Base-by-base conservation (phyloP, 75 land plant genomes). In the Chamaecyparis obtusa region DNA sequence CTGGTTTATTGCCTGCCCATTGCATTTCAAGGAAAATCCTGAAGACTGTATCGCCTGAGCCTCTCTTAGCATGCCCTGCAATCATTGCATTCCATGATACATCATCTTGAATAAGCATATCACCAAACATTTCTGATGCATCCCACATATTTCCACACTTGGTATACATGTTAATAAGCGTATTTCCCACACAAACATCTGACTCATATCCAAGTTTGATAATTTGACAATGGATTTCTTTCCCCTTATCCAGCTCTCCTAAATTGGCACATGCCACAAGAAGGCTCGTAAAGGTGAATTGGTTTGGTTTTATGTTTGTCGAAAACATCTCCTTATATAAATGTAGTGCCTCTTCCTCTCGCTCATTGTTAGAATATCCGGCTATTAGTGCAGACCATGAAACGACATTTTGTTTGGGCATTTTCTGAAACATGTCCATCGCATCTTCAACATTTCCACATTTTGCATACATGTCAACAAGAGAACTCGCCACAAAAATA, bases 321-420 rank as follows among this genome's bases (percentile, higher is more conserved):
- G 89, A 92, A 87, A 90, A 91, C 95, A 92, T 91, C 86, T 91
- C 87, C 48, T 88, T 39, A 87, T 91, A 93, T 86, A 81, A 80
- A 56, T 16, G 36, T 44, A 91, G 86, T 33, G 94, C 71, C 19
- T 85, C 74, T 16, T 87, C 35, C 37, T 85, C 57, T 69, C 89
- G 91, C 46, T 90, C 92, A 79, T 89, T 91, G 49, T 95, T 93
- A 30, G 90, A 87, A 87, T 90, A 85, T 69, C 92, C 91, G 60
- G 95, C 92, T 16, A 94, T 90, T n/a, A 95, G 85, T 8, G 94
- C 93, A 86, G 92, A 94, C 94, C 96, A 96, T 44, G 94, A 85
- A 44, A 94, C 89, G 14, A 88, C 55, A 60, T 93, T 94, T 39
- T 24, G 77, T 39, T 64, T 78, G 4, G 90, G 87, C 90, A 93